Percentiles rank a stretch among this genome's conserved stretches.
These are phyloP conservation scores for Diaporthe sp. DNA, from an alignment of 2,329 filamentous ascomycete species.

Conservation along the genomic window DNA sequence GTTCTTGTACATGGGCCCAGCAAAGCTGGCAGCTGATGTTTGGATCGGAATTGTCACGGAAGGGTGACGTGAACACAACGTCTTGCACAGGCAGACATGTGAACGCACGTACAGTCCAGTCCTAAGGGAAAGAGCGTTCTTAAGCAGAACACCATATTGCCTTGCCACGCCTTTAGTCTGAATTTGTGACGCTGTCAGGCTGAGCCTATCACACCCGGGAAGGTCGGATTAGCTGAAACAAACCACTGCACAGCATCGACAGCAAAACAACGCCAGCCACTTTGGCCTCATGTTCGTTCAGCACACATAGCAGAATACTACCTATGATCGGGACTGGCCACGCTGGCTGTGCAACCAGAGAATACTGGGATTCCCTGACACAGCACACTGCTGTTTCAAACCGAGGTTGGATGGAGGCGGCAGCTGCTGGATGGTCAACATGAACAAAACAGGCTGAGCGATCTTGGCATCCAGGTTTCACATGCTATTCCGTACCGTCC, in stretches of 20 bases:
- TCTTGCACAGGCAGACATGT: neutral
- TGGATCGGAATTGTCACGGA: neutral
- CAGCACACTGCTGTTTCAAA: slow-evolving; percentile 5
- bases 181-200: slow-evolving; percentile 20
- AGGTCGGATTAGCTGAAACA: slow-evolving; percentile 26
- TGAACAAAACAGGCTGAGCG: slow-evolving; percentile 24
- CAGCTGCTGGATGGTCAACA: neutral
- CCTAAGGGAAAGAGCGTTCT: slow-evolving; percentile 8
- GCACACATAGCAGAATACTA: neutral
- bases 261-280: slow-evolving; percentile 19
- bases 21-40: neutral
- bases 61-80: neutral
- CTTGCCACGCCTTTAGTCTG: slow-evolving; percentile 21
- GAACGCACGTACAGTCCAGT: neutral
- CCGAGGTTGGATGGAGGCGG: slow-evolving; percentile 13
- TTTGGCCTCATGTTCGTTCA: slow-evolving; percentile 18
- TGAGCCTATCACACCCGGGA: slow-evolving; percentile 20
- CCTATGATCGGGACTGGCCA: neutral
- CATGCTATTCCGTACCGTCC: slow-evolving; percentile 8
- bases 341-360: neutral
- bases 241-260: slow-evolving; percentile 29
- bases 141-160: slow-evolving; percentile 6
- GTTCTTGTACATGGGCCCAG: neutral
- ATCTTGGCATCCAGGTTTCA: slow-evolving; percentile 20
- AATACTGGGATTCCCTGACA: slow-evolving; percentile 12